Percentiles rank a stretch among this genome's conserved stretches.
phyloP scores from a whole-genome alignment of 805 yeast species.

The Wickerhamomyces kurtzmanii region DNA sequence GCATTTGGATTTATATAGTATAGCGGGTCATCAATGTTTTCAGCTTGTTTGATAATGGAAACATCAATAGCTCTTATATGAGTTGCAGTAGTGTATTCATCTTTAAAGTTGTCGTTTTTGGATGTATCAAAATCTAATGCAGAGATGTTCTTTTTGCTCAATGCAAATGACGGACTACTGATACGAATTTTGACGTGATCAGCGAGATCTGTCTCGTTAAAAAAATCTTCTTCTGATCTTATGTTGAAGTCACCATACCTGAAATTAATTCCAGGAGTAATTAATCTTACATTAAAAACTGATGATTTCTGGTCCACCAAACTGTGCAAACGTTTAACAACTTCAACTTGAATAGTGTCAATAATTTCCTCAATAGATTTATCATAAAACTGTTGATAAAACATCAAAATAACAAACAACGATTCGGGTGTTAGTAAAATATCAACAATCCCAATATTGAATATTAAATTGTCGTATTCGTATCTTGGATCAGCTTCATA shows the following conservation, averaged over 20 bases:
- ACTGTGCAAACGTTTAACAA: conserved; percentile 33
- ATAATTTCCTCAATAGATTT: conserved; percentile 38
- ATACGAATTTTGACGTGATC: too few species aligned
- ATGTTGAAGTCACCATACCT: conserved; percentile 30
- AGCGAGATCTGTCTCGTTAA: too few species aligned
- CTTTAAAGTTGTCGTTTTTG: too few species aligned
- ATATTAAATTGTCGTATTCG: conserved; percentile 44
- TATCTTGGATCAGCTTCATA: conserved; percentile 25
- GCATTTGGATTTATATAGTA: too few species aligned
- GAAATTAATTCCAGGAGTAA: conserved; percentile 33
- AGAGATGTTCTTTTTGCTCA: too few species aligned
- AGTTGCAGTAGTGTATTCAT: too few species aligned
- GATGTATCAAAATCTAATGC: too few species aligned
- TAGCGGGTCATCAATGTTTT: neutral
- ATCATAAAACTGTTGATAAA: conserved; percentile 24
- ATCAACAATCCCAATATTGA: conserved; percentile 43
- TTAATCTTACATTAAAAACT: conserved; percentile 35
- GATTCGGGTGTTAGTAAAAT: conserved; percentile 37
- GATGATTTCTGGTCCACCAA: conserved; percentile 21
- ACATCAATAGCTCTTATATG: too few species aligned
- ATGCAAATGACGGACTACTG: too few species aligned
- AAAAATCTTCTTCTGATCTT: too few species aligned
- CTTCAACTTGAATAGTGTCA: conserved; percentile 56
- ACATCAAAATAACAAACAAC: conserved; percentile 24
- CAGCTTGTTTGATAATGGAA: neutral